Evolutionary conservation across 352 stramenopile species (phyloP), one percentile per base, ranked within the genome.

Genomic region (Saprolegnia diclina): DNA sequence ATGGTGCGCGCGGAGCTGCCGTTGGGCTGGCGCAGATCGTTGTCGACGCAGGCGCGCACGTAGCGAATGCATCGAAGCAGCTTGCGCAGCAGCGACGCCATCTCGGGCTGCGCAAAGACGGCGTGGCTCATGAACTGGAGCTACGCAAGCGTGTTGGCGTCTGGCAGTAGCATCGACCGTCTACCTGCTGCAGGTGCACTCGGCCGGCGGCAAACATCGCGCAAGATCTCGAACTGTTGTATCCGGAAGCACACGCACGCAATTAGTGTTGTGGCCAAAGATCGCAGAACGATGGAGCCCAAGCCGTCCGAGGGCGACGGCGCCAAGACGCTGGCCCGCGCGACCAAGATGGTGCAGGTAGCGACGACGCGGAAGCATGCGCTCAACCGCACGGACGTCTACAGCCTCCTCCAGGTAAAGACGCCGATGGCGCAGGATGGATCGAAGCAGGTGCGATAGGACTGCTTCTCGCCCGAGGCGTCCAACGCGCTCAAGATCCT

Each of bases 391-490:
- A 69, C 26, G 19, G 63, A 69, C 44, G 63, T 69, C 11, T 59
- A 40, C 26, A 69, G 37, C 40, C 14, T 69, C n/a, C 37, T 69
- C 18, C 63, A 69, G 46, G 63, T 69, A 62, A 13, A 24, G 11
- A 24, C 29, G 13, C 7, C 9, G 29, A 35, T 6, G 29, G 29
- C 29, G 29, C 29, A 35, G 5, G 29, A 35, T 37, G 6, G 21
- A 64, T 48, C 21, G 4, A 11, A 5, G 21, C 21, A 40, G 5
- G 4, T 9, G 42, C 14, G 16, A 4, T 64, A 88, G 67, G 86
- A 94, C 71, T 90, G 80, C 44, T 56, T 94, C 5, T 85, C 85
- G 56, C 71, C 82, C 2, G 86, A 94, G 45, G 76, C 81, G 16
- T 88, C 71, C 37, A 50, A 72, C 18, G 54, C 40, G 2, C 80